These are phyloP conservation scores for Achaetomium macrosporum DNA, from an alignment of 2,329 filamentous ascomycete genomes.

Conservation along the genomic window DNA sequence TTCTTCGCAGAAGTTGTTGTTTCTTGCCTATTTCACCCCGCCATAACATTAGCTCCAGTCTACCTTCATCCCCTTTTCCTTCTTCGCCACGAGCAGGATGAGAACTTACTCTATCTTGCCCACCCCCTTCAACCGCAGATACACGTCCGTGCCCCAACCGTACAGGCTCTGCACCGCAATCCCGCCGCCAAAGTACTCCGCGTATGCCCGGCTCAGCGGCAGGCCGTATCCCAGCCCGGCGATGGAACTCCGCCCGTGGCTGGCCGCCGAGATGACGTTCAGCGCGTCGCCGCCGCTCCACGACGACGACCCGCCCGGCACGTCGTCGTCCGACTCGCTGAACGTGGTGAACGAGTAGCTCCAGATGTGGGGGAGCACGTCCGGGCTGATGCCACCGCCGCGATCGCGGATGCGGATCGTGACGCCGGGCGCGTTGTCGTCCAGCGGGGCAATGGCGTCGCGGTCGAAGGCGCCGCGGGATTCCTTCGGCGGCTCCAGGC, in stretches of 20 bases:
- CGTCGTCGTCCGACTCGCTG: conserved; percentile 53
- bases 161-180: conserved; percentile 93
- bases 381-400: conserved; percentile 86
- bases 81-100: background rate
- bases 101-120: conserved; percentile 44
- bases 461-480: conserved; percentile 37
- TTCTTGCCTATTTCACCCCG: no score
- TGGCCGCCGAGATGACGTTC: conserved; percentile 66
- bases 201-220: conserved; percentile 85
- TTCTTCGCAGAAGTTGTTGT: no score
- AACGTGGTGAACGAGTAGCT: conserved; percentile 98
- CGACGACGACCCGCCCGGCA: conserved; percentile 28
- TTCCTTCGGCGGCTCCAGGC: conserved; percentile 33
- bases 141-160: conserved; percentile 80
- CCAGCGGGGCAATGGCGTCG: conserved; percentile 50
- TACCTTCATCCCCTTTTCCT: background rate
- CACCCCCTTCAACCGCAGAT: conserved; percentile 58
- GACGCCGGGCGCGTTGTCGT: conserved; percentile 70
- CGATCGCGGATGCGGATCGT: conserved; percentile 93
- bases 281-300: conserved; percentile 55
- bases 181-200: conserved; percentile 95
- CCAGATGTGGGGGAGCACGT: conserved; percentile 83
- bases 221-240: conserved; percentile 91
- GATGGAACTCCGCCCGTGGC: conserved; percentile 72
- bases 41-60: background rate